These are phyloP conservation scores for Nakazawaea wyomingensis DNA, from an alignment of 805 yeast genomes.

Conservation along the genomic window DNA sequence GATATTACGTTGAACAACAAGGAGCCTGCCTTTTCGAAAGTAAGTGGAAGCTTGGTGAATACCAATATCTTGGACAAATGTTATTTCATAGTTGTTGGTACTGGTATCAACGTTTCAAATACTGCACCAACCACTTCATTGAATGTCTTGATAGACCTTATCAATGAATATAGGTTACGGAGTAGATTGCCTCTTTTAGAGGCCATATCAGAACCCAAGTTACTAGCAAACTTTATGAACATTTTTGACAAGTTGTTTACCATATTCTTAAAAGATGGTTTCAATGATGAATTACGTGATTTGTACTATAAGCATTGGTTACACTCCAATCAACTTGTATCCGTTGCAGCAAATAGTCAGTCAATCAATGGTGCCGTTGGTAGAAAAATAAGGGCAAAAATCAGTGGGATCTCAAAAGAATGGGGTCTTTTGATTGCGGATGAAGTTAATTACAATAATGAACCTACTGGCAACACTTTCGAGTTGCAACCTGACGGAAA, in stretches of 20 bases:
- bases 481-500: constrained; percentile 96
- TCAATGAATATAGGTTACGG: constrained; percentile 47
- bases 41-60: constrained; percentile 82
- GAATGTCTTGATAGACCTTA: constrained; percentile 57
- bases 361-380: constrained; percentile 26
- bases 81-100: constrained; percentile 73
- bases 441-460: constrained; percentile 46
- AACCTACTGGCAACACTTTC: constrained; percentile 47
- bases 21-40: constrained; percentile 66
- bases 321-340: constrained; percentile 71
- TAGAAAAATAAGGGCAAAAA: constrained; percentile 44
- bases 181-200: constrained; percentile 29
- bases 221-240: constrained; percentile 65
- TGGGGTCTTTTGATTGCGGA: constrained; percentile 80
- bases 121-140: constrained; percentile 91
- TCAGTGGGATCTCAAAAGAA: constrained; percentile 78
- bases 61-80: constrained; percentile 58
- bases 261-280: constrained; percentile 59
- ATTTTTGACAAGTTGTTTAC: constrained; percentile 59
- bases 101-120: constrained; percentile 80
- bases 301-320: constrained; percentile 82
- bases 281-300: constrained; percentile 56
- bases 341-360: constrained; percentile 45
- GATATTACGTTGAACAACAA: constrained; percentile 28
- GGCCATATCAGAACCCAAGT: constrained; percentile 33